A percentile compares a stretch with the other conserved stretches of the same genome.
Evolutionary conservation across 768 basidiomycete species (phyloP).

Genomic region (Rossbeevera mucosa): DNA sequence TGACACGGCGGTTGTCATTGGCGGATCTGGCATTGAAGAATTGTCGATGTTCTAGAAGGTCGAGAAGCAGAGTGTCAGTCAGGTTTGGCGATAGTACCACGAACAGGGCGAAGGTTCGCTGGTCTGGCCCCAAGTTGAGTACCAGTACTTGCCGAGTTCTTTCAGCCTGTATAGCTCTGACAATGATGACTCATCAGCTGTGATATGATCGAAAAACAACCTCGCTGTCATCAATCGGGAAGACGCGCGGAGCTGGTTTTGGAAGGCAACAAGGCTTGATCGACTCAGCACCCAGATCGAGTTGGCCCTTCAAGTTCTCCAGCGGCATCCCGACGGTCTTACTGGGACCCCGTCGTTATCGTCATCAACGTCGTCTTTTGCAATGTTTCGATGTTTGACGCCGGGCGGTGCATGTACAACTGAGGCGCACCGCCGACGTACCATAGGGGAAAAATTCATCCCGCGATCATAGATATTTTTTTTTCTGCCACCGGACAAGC

Average conservation of each 20-base stretch:
- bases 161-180: neutral
- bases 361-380: neutral
- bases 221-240: slow-evolving; percentile 17
- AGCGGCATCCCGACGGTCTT: neutral
- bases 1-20: too few species aligned
- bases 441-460: neutral
- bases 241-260: slow-evolving; percentile 15
- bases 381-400: neutral
- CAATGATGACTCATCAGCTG: slow-evolving; percentile 15
- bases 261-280: slow-evolving; percentile 5
- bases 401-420: neutral
- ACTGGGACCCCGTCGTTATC: neutral
- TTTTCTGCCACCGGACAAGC: neutral
- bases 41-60: slow-evolving; percentile 16
- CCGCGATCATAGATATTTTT: neutral
- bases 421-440: slow-evolving; percentile 1
- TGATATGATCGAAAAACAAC: slow-evolving; percentile 10
- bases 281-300: neutral
- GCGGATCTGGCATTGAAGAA: neutral
- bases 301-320: neutral
- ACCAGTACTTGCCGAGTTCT: neutral
- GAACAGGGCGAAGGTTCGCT: neutral
- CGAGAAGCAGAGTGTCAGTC: slow-evolving; percentile 1
- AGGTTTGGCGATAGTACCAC: neutral
- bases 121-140: neutral